phyloP scores from a whole-genome alignment of 352 stramenopile species.

The Elongisporangium prolatum region DNA sequence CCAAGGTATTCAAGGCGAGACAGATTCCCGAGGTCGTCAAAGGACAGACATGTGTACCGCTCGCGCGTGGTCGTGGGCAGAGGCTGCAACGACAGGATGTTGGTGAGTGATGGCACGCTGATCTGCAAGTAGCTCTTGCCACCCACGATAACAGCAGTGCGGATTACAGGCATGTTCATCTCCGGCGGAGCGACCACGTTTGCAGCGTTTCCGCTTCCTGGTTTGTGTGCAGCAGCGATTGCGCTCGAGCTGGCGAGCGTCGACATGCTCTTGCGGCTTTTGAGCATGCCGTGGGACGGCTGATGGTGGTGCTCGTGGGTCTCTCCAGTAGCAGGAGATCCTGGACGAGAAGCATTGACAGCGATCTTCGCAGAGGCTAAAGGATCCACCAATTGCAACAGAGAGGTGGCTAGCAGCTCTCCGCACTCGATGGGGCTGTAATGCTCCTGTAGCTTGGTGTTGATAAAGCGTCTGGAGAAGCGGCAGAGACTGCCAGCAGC shows the following conservation, averaged over 20 bases:
- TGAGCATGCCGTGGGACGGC: not conserved
- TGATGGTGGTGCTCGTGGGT: not conserved
- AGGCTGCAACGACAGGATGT: constrained; percentile 56
- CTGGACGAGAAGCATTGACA: not conserved
- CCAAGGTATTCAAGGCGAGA: constrained; percentile 71
- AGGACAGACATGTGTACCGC: constrained; percentile 67
- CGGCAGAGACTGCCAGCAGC: constrained; percentile 64
- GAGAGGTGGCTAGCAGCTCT: constrained; percentile 50
- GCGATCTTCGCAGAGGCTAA: constrained; percentile 4
- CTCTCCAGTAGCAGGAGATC: not conserved
- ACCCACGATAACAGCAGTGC: constrained; percentile 30
- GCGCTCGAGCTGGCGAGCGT: not conserved
- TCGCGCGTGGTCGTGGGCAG: constrained; percentile 34
- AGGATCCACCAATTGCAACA: constrained; percentile 70
- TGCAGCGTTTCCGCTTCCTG: too few species aligned
- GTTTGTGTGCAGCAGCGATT: not conserved
- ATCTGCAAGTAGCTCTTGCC: constrained; percentile 70
- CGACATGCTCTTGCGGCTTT: constrained; percentile 3
- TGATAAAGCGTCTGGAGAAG: constrained; percentile 81
- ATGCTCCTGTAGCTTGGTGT: constrained; percentile 66
- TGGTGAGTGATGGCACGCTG: constrained; percentile 61
- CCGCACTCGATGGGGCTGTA: constrained; percentile 79
- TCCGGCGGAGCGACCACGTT: constrained; percentile 49
- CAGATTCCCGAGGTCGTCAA: constrained; percentile 74
- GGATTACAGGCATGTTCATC: constrained; percentile 67